A percentile compares a stretch with the other conserved stretches of the same genome.
Conservation (phyloP, 2,329 filamentous ascomycete genomes). For the Pyrenochaeta sp. region DNA sequence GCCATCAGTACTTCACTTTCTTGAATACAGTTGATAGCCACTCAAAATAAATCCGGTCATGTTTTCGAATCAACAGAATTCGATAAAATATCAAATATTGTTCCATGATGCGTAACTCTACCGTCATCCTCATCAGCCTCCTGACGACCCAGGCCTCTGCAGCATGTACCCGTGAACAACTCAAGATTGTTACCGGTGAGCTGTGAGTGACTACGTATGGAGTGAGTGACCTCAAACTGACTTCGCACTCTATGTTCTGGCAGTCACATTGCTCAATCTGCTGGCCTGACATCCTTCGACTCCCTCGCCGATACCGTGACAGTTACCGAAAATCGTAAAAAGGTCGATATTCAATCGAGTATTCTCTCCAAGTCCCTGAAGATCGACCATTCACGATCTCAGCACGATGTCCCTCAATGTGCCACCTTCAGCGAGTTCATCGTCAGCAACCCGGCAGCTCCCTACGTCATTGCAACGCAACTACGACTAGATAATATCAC, state of each 20-base stretch:
- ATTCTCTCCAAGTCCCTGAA: slow-evolving; percentile 35
- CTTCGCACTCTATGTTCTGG: no score
- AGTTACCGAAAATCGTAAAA: slow-evolving; percentile 40
- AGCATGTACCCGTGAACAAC: slow-evolving; percentile 30
- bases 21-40: neutral
- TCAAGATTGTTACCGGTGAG: slow-evolving; percentile 28
- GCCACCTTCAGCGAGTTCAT: slow-evolving; percentile 42
- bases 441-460: slow-evolving; percentile 30
- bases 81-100: neutral
- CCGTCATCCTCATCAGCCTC: neutral
- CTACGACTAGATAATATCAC: slow-evolving; percentile 34
- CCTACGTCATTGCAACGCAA: slow-evolving; percentile 40
- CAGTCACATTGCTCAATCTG: slow-evolving; percentile 26
- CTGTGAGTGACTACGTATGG: neutral
- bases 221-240: no score
- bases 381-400: slow-evolving; percentile 34
- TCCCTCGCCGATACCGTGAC: slow-evolving; percentile 26
- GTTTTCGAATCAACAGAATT: neutral
- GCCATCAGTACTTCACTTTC: no score
- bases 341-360: slow-evolving; percentile 20
- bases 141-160: slow-evolving; percentile 20
- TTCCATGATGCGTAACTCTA: slow-evolving; percentile 8
- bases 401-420: slow-evolving; percentile 37
- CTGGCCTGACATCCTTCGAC: slow-evolving; percentile 24
- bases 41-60: neutral